A percentile compares a stretch with the other conserved stretches of the same genome.
These are phyloP conservation scores for Carex littledalei DNA, from an alignment of 176 grass and related monocot genomes.

Conservation along the genomic window DNA sequence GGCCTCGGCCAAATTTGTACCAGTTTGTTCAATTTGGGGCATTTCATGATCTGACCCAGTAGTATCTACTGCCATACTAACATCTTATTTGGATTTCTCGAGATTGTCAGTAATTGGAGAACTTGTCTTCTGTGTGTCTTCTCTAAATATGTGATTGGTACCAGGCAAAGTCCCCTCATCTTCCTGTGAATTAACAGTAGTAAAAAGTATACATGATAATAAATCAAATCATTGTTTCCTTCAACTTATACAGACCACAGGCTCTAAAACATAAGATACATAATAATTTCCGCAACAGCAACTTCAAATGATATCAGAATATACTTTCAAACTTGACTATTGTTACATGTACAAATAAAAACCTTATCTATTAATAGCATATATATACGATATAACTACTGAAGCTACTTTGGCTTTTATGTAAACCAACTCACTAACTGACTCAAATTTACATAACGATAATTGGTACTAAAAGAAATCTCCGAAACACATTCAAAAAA, in stretches of 20 bases:
- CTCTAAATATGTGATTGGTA: constrained; percentile 35
- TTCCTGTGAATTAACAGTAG: constrained; percentile 37
- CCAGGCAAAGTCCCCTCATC: constrained; percentile 45
- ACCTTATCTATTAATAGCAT: not conserved
- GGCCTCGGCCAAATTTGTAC: constrained; percentile 37
- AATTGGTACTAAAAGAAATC: constrained; percentile 12
- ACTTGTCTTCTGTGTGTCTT: constrained; percentile 40
- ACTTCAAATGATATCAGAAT: not conserved
- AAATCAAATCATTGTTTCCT: not conserved
- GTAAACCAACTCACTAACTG: not conserved
- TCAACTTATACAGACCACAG: not conserved
- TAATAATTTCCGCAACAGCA: not conserved
- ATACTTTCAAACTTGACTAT: not conserved
- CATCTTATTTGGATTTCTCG: constrained; percentile 43
- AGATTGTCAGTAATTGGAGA: constrained; percentile 34
- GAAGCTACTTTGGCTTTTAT: too few relatives aligned
- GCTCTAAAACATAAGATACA: not conserved
- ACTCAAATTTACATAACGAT: not conserved
- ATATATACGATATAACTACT: too few relatives aligned
- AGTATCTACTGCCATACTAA: constrained; percentile 37
- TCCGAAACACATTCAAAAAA: constrained; percentile 5
- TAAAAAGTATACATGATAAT: not conserved
- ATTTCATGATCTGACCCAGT: constrained; percentile 39
- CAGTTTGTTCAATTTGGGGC: constrained; percentile 39
- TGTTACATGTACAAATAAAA: not conserved